Evolutionary conservation across 805 yeast species (phyloP).

Genomic region (Kuraishia ogatae): DNA sequence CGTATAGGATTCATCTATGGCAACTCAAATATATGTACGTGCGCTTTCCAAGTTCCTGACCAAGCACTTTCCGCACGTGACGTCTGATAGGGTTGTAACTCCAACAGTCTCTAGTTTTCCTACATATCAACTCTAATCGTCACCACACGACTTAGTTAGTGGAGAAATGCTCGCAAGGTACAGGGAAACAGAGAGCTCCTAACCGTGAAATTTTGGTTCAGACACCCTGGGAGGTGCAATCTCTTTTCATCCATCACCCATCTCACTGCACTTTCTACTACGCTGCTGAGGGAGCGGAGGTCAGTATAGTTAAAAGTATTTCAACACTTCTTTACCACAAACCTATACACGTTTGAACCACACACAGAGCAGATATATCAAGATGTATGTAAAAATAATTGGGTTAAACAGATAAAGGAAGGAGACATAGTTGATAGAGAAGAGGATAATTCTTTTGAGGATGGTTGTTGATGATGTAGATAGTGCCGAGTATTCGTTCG

Average conservation of each 20-base stretch:
- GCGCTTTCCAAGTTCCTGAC: too few species aligned
- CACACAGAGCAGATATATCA: not conserved
- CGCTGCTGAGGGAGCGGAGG: not conserved
- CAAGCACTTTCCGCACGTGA: not conserved
- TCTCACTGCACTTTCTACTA: not conserved
- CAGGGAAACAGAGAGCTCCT: not conserved
- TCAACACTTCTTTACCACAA: not conserved
- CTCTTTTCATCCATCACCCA: not conserved
- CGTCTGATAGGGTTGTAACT: not conserved
- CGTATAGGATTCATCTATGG: too few species aligned
- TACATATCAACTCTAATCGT: not conserved
- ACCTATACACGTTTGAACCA: not conserved
- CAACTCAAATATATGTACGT: too few species aligned
- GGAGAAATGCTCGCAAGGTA: not conserved
- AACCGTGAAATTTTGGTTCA: not conserved
- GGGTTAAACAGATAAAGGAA: not conserved
- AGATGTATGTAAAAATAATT: not conserved
- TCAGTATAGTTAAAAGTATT: not conserved
- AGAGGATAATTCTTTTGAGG: not conserved
- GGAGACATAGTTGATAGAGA: not conserved
- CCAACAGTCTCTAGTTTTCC: not conserved
- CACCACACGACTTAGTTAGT: not conserved
- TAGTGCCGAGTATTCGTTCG: not conserved
- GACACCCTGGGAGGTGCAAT: not conserved
- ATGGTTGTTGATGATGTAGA: not conserved